phyloP scores from a whole-genome alignment of 202 grass and related monocot species.

The Tripidium arundinaceum region DNA sequence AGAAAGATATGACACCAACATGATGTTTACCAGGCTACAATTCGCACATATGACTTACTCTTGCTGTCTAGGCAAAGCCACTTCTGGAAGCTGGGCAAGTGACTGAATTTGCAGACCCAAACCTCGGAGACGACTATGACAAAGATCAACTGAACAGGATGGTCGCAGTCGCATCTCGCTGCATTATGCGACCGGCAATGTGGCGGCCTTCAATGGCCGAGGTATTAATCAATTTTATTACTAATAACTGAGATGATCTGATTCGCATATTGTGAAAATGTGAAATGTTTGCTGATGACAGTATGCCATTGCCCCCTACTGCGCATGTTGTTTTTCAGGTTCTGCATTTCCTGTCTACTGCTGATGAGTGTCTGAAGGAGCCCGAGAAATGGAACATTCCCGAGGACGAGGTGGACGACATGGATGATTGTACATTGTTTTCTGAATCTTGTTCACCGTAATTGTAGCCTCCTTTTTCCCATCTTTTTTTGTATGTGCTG shows the following conservation, averaged over 20 bases:
- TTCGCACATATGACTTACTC: not conserved
- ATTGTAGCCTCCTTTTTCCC: not conserved
- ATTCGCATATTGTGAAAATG: not conserved
- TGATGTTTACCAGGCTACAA: not conserved
- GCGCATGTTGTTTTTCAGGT: constrained; percentile 46
- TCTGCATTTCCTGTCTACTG: constrained; percentile 52
- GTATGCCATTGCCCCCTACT: not conserved
- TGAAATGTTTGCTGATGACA: not conserved
- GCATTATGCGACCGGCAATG: constrained; percentile 73
- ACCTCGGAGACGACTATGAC: constrained; percentile 57
- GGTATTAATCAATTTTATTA: constrained; percentile 34
- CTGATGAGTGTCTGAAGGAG: constrained; percentile 20
- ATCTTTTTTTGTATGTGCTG: not conserved
- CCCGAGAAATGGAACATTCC: constrained; percentile 74
- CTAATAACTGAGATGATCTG: not conserved
- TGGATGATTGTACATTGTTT: constrained; percentile 55
- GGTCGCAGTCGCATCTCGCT: constrained; percentile 53
- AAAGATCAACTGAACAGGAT: constrained; percentile 65
- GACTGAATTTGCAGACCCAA: constrained; percentile 66
- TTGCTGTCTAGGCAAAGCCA: constrained; percentile 67
- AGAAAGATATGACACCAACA: not conserved
- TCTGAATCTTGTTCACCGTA: constrained; percentile 49
- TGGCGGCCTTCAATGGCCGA: constrained; percentile 80
- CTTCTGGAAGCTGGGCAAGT: constrained; percentile 80
- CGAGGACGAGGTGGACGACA: constrained; percentile 59